phyloP scores from a whole-genome alignment of 116 monocot species.

The Iris pallida region DNA sequence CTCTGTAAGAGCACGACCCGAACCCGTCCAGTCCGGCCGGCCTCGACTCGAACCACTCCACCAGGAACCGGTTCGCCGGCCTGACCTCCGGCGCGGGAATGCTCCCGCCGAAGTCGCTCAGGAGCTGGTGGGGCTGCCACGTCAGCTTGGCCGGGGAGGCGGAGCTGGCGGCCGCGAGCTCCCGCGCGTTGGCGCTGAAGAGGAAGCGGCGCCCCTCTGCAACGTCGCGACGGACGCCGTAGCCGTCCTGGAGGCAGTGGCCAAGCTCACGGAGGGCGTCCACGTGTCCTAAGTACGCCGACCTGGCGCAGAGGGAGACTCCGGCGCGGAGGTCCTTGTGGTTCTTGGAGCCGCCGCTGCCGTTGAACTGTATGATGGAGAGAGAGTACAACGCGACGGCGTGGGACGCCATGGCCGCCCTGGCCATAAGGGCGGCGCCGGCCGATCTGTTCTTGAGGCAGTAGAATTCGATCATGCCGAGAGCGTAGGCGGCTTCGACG shows the following conservation, averaged over 20 bases:
- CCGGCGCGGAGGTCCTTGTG: constrained; percentile 55
- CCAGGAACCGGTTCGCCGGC: constrained; percentile 38
- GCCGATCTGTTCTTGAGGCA: constrained; percentile 17
- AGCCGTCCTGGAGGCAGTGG: constrained; percentile 72
- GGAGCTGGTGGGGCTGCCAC: neutral
- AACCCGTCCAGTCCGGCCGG: constrained; percentile 7
- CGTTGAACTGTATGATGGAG: constrained; percentile 59
- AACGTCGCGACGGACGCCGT: constrained; percentile 47
- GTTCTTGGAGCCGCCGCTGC: constrained; percentile 45
- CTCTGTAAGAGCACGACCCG: constrained; percentile 36
- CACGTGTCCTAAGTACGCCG: constrained; percentile 43
- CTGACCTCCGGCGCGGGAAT: constrained; percentile 23
- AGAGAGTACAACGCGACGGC: constrained; percentile 33
- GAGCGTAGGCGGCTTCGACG: constrained; percentile 29
- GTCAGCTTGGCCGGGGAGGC: neutral
- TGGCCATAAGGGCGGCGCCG: constrained; percentile 32
- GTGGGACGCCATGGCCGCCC: constrained; percentile 25
- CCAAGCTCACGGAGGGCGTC: constrained; percentile 70
- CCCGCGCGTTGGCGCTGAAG: constrained; percentile 37
- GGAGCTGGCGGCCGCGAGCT: constrained; percentile 23
- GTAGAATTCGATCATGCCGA: constrained; percentile 42
- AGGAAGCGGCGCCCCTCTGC: constrained; percentile 48
- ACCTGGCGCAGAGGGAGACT: constrained; percentile 46
- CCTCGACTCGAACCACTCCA: constrained; percentile 32
- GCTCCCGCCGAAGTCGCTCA: constrained; percentile 23